phyloP scores from a whole-genome alignment of 192 early-diverging fungal species.

The Coemansia sp. region DNA sequence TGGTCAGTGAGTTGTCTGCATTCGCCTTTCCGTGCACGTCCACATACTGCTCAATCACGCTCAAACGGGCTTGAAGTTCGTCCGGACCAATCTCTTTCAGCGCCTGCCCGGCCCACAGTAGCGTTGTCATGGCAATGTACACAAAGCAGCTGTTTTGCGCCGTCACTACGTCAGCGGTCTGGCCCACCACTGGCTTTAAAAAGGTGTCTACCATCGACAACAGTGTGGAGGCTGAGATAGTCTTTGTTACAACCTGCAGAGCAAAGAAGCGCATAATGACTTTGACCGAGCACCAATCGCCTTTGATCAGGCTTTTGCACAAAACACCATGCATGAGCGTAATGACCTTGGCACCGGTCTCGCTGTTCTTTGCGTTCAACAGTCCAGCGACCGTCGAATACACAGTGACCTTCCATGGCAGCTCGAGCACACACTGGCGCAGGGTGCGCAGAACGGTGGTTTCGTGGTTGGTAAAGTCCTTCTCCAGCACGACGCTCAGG shows the following conservation, averaged over 20 bases:
- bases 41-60: constrained; percentile 31
- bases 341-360: constrained; percentile 67
- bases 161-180: constrained; percentile 8
- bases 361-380: constrained; percentile 71
- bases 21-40: constrained; percentile 10
- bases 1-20: constrained; percentile 21
- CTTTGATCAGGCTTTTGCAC: constrained; percentile 56
- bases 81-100: constrained; percentile 22
- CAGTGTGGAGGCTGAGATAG: constrained; percentile 67
- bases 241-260: constrained; percentile 74
- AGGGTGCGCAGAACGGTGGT: constrained; percentile 62
- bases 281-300: constrained; percentile 74
- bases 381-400: constrained; percentile 84
- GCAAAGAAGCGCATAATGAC: constrained; percentile 78
- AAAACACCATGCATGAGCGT: constrained; percentile 57
- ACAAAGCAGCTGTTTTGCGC: constrained; percentile 65
- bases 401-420: constrained; percentile 45
- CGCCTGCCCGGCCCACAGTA: constrained; percentile 71
- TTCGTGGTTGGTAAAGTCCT: constrained; percentile 69
- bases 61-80: constrained; percentile 31
- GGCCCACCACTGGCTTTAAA: constrained; percentile 52
- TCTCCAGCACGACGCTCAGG: constrained; percentile 67
- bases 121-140: constrained; percentile 70
- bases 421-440: constrained; percentile 41
- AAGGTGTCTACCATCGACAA: constrained; percentile 67